Conservation (phyloP, 768 basidiomycete genomes). For the Cubamyces sp. region DNA sequence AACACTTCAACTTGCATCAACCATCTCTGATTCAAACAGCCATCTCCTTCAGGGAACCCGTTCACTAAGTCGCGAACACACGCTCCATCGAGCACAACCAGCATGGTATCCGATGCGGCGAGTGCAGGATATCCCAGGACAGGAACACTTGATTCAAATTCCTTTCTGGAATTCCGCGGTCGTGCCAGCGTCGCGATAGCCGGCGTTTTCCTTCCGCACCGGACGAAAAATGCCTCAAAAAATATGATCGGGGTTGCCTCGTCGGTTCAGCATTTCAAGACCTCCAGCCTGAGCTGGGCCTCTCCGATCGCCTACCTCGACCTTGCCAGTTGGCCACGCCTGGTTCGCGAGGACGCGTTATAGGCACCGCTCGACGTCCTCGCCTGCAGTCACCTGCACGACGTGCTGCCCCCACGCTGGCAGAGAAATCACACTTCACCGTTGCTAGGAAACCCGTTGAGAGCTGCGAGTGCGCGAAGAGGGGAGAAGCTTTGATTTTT, state of each 20-base stretch:
- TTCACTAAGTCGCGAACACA: no score
- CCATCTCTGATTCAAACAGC: no score
- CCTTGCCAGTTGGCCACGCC: background rate
- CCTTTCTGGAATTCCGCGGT: constrained; percentile 1
- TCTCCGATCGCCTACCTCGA: background rate
- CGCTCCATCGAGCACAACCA: no score
- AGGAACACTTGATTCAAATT: background rate
- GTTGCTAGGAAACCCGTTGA: constrained; percentile 6
- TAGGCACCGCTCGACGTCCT: no score
- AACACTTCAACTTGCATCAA: background rate
- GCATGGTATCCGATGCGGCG: no score
- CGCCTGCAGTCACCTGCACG: background rate
- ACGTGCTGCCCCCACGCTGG: background rate
- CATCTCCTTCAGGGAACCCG: background rate
- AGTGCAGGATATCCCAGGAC: background rate
- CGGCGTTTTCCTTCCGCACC: background rate
- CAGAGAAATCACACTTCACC: background rate
- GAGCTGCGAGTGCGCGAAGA: background rate
- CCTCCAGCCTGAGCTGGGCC: no score
- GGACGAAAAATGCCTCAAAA: constrained; percentile 12
- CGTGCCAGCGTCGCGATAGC: constrained; percentile 8
- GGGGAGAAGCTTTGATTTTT: background rate
- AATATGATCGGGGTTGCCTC: background rate
- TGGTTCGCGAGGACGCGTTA: no score
- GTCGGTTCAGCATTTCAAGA: background rate